phyloP scores from a whole-genome alignment of 1,284 basidiomycete genomes.

The Neolentinus lepideus region DNA sequence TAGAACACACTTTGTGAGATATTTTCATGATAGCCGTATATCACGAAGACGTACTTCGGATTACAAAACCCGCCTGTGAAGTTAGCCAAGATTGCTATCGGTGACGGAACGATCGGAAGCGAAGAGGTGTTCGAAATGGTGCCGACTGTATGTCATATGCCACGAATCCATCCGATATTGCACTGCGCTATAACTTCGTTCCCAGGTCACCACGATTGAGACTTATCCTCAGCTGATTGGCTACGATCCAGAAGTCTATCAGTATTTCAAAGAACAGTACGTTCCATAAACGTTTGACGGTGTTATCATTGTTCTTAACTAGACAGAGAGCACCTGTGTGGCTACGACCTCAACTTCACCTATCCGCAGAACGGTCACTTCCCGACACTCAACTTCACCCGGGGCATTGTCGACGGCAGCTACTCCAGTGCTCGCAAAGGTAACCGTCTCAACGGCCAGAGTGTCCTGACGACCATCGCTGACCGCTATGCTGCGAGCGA shows the following conservation, averaged over 20 bases:
- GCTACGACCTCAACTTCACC: slow-evolving; percentile 59
- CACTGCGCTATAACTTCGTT: background rate
- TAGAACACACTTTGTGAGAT: background rate
- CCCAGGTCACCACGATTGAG: slow-evolving; percentile 47
- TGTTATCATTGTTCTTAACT: background rate
- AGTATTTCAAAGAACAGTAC: slow-evolving; percentile 63
- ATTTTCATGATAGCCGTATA: slow-evolving; percentile 47
- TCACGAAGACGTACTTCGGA: slow-evolving; percentile 60
- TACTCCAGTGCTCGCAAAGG: background rate
- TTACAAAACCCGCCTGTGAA: slow-evolving; percentile 58
- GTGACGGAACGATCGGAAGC: slow-evolving; percentile 53
- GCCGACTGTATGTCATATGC: slow-evolving; percentile 38
- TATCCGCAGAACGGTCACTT: slow-evolving; percentile 59
- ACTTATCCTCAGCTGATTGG: slow-evolving; percentile 70
- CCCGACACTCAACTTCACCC: slow-evolving; percentile 25
- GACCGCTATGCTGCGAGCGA: background rate
- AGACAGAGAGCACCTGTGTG: slow-evolving; percentile 50
- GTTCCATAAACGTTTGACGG: slow-evolving; percentile 18
- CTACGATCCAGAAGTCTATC: slow-evolving; percentile 56
- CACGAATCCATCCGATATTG: too few relatives aligned
- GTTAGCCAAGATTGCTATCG: slow-evolving; percentile 59
- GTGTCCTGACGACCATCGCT: background rate
- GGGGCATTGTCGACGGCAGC: background rate
- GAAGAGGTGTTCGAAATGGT: slow-evolving; percentile 39
- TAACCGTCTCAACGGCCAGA: background rate